Conservation (phyloP, 176 grass and related monocot species). For the Carex parvula region DNA sequence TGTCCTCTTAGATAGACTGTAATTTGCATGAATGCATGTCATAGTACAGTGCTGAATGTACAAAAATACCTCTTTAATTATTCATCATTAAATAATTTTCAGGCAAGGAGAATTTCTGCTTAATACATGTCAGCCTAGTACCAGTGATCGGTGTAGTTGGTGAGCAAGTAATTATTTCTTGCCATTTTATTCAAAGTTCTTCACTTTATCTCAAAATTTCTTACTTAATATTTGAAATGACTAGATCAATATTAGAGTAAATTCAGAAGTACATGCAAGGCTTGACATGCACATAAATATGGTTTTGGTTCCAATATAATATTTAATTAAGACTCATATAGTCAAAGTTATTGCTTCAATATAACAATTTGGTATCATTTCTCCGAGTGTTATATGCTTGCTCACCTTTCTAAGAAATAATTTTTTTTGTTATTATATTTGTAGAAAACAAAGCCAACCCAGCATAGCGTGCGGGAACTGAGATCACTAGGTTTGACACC, state of each 20-base stretch:
- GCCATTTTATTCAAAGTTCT: background rate
- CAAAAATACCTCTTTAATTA: background rate
- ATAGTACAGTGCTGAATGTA: background rate
- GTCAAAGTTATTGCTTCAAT: background rate
- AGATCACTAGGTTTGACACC: slow-evolving; percentile 91
- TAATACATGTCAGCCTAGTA: slow-evolving; percentile 96
- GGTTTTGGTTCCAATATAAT: slow-evolving; percentile 16
- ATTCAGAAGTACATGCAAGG: background rate
- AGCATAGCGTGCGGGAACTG: slow-evolving; percentile 93
- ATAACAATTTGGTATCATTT: background rate
- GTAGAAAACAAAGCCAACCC: slow-evolving; percentile 99
- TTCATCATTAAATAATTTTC: slow-evolving; percentile 12
- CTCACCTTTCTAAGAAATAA: background rate
- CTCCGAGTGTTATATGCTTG: background rate
- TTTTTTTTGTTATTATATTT: slow-evolving; percentile 23
- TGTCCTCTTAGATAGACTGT: background rate
- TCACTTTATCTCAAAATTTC: background rate
- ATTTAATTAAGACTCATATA: slow-evolving; percentile 11
- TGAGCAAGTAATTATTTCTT: slow-evolving; percentile 83
- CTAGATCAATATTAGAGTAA: background rate
- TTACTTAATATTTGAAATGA: background rate
- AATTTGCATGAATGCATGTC: background rate
- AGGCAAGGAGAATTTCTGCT: slow-evolving; percentile 98
- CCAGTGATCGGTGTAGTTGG: slow-evolving; percentile 93
- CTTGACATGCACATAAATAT: background rate